phyloP scores from a whole-genome alignment of 768 basidiomycete species.

The Panellus pusillus region DNA sequence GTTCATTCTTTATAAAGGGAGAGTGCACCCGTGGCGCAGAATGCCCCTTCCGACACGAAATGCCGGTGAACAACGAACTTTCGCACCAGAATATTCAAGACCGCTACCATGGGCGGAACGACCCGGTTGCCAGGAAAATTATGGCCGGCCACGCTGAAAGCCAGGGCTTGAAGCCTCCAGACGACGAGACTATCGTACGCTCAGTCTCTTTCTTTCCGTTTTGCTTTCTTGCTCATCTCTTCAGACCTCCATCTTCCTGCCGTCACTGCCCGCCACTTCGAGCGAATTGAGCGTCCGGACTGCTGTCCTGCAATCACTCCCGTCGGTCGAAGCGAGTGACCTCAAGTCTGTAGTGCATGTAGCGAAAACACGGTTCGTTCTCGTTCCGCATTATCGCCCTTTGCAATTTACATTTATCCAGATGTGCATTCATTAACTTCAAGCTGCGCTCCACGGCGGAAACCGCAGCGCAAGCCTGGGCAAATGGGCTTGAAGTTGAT shows the following conservation, averaged over 20 bases:
- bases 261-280: slow-evolving; percentile 66
- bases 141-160: slow-evolving; percentile 73
- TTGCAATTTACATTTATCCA: slow-evolving; percentile 27
- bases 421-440: slow-evolving; percentile 97
- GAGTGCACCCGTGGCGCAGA: slow-evolving; percentile 89
- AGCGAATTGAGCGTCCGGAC: slow-evolving; percentile 78
- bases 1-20: slow-evolving; percentile 95
- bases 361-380: slow-evolving; percentile 65
- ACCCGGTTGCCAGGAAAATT: slow-evolving; percentile 94
- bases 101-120: slow-evolving; percentile 88
- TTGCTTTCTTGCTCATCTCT: background rate
- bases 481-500: slow-evolving; percentile 87
- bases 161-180: slow-evolving; percentile 86
- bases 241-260: slow-evolving; percentile 85
- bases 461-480: slow-evolving; percentile 83
- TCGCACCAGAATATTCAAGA: slow-evolving; percentile 94
- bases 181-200: slow-evolving; percentile 83
- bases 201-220: background rate
- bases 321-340: slow-evolving; percentile 59
- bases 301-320: slow-evolving; percentile 65
- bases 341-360: slow-evolving; percentile 87
- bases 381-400: background rate
- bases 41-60: slow-evolving; percentile 96
- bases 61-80: slow-evolving; percentile 77
- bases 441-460: slow-evolving; percentile 82